Evolutionary conservation across 2,329 filamentous ascomycete species (phyloP), one percentile per base, ranked within the genome.

Genomic region (Fusarium sterilihyphosum): DNA sequence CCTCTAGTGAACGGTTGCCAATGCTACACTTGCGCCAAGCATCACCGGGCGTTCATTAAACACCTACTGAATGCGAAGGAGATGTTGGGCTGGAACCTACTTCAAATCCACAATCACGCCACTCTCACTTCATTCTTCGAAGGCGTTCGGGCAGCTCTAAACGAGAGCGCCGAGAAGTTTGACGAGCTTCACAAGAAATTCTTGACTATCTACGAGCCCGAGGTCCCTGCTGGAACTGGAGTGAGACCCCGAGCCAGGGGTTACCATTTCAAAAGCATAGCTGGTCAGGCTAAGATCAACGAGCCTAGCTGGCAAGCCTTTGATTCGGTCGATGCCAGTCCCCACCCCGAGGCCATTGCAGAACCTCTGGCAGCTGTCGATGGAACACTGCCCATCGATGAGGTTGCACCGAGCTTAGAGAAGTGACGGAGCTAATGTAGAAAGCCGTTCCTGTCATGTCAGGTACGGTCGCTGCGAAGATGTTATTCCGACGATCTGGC

Each of bases 21-120:
- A 58, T 99, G 96, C 86, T 96, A 97, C 81, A 87, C 94, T 29
- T 99, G 96, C 86, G 90, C 86, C 5, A 89, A 89, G 24, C 96
- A 98, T 82, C 94, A 98, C 82, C 87, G 92, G 57, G 96, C 96
- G 1, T 99, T 94, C 82, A 80, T 99, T 41, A 92, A 95, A 74
- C 96, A 99, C 82, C 88, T 98, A 2, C 89, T 99, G 11, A 88
- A 90, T 53, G 95, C 96, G 2, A 97, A 95, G 80, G 96, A 99
- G 83, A 98, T 99, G 96, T 90, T 98, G 9, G 96, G 93, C 31
- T 99, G 96, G 96, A 93, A 92, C 1, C 87, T 99, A 13, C 87
- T 99, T 13, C 96, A 98, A 81, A 88, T 98, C 8, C 96, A 99
- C 84, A 99, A 99, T 81, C 92, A 97, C 81, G 88, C 91, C 70